Percentiles rank a stretch among this genome's conserved stretches.
phyloP scores from a whole-genome alignment of 805 yeast species.

The Sugiyamaella chiloensis region DNA sequence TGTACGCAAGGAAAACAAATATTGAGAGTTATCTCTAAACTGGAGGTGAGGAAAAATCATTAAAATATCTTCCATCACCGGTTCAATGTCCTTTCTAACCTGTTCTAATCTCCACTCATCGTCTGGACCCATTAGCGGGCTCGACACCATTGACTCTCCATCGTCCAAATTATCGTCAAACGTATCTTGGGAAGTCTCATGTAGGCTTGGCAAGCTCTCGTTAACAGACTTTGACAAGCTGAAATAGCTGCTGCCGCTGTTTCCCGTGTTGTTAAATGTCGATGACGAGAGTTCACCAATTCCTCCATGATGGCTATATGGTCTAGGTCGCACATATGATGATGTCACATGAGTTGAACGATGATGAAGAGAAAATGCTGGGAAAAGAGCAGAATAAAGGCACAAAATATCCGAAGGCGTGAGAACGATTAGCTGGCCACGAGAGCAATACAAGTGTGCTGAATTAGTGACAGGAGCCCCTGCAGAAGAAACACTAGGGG shows the following conservation, averaged over 20 bases:
- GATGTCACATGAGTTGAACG: constrained; percentile 3
- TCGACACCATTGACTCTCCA: neutral
- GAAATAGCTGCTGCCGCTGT: neutral
- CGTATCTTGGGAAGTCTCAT: constrained; percentile 11
- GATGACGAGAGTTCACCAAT: constrained; percentile 1
- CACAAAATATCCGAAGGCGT: constrained; percentile 31
- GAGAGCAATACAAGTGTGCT: constrained; percentile 5
- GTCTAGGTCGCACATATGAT: neutral
- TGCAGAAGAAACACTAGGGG: constrained; percentile 3
- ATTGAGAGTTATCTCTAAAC: constrained; percentile 14
- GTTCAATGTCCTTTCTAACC: constrained; percentile 33
- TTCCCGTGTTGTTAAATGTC: neutral
- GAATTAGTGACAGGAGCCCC: neutral
- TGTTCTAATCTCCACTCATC: constrained; percentile 34
- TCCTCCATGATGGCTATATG: neutral
- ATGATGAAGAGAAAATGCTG: constrained; percentile 19
- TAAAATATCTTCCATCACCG: constrained; percentile 31
- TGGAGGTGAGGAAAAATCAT: constrained; percentile 23
- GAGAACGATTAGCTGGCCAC: constrained; percentile 24
- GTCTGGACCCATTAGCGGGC: constrained; percentile 7
- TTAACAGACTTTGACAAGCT: neutral
- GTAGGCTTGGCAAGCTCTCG: constrained; percentile 18
- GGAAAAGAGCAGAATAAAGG: constrained; percentile 29
- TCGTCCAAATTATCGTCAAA: neutral
- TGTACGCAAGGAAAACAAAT: constrained; percentile 24